phyloP scores from a whole-genome alignment of 192 early-diverging fungal species.

The Linnemannia schmuckeri region DNA sequence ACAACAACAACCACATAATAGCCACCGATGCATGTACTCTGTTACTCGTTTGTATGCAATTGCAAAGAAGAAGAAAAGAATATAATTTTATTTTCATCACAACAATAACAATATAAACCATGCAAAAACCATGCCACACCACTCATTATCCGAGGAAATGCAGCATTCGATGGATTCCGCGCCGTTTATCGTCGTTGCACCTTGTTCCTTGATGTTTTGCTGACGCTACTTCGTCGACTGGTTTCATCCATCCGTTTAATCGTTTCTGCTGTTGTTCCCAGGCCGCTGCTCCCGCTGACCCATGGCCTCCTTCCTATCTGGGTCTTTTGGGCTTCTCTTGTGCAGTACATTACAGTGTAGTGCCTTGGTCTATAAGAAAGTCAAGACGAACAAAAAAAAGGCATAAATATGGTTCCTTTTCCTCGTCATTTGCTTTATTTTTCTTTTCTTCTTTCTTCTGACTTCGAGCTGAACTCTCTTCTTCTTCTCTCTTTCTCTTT shows the following conservation, averaged over 20 bases:
- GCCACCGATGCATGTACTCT: neutral
- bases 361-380: too few species aligned
- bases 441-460: slow-evolving; percentile 12
- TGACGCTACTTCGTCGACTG: neutral
- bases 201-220: neutral
- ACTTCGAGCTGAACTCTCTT: neutral
- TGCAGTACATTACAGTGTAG: too few species aligned
- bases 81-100: neutral
- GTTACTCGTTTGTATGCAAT: neutral
- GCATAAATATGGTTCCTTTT: neutral
- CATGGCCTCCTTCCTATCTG: slow-evolving; percentile 8
- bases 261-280: neutral
- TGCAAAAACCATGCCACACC: neutral
- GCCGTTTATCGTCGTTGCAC: neutral
- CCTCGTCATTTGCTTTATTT: neutral
- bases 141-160: neutral
- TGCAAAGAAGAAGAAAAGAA: neutral
- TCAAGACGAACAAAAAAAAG: neutral
- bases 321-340: neutral
- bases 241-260: neutral
- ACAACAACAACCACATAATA: neutral
- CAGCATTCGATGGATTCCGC: neutral
- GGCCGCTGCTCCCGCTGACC: slow-evolving; percentile 1
- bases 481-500: neutral
- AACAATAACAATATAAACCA: neutral